Base-by-base conservation (phyloP, 2,329 filamentous ascomycete genomes). In the Trichoderma harzianum region DNA sequence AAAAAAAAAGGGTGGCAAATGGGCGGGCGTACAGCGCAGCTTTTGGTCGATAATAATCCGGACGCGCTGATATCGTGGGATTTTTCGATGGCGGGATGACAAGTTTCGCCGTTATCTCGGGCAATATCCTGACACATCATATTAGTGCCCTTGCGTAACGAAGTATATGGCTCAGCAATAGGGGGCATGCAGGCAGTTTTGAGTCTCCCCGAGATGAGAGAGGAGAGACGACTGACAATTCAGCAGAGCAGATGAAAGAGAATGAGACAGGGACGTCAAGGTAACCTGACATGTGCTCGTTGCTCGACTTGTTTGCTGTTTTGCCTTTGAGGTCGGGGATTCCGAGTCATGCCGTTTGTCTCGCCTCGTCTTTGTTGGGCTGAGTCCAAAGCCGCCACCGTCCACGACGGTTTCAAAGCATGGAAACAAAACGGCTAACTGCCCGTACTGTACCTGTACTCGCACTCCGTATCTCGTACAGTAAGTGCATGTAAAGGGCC, bases 51-150 rank as follows among this genome's bases (percentile, higher is more conserved):
- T 68, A 58, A 65, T 34, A 18, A n/a, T 34, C 18, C 43, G 39
- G 26, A 1, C 21, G 53, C 28, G 53, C 28, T 43, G 53, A 60
- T 60, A 61, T 69, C 65, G 55, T 60, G 55, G 65, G 53, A 69
- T 69, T 32, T 60, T 32, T 67, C 24, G 47, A 53, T 60, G 30
- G 64, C 24, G 34, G 51, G 53, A 67, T 24, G 67, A 36, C 57
- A 16, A 16, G 67, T 69, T 69, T 69, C 36, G 67, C 67, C 67
- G 67, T 43, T 69, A 69, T 69, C 67, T 69, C 67, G 67, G 57
- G 57, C 57, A 69, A 32, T 69, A 26, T 34, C 10, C 21, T 69
- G 67, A 69, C 55, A 69, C 67, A 69, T 69, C 67, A 69, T 69
- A 69, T 69, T 62, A 53, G 67, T 36, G 57, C 36, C 57, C 26